phyloP scores from a whole-genome alignment of 23 red algal genomes.

The Cyanidiococcus yangmingshanensis region DNA sequence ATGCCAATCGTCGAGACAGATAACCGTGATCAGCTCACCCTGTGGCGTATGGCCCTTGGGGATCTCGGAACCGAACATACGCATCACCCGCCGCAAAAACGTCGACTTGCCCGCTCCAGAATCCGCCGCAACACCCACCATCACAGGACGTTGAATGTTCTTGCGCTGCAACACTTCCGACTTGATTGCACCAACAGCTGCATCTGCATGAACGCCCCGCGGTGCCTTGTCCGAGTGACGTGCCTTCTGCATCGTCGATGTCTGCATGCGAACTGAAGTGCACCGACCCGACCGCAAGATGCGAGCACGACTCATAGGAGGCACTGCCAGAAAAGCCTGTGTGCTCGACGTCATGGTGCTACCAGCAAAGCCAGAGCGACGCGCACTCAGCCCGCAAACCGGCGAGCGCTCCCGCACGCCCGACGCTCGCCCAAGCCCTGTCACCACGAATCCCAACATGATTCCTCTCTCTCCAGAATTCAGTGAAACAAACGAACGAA shows the following conservation, averaged over 20 bases:
- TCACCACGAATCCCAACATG: background rate
- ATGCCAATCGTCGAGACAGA: constrained; percentile 97
- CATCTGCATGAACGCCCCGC: constrained; percentile 22
- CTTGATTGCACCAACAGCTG: background rate
- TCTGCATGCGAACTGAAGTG: background rate
- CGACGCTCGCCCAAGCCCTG: background rate
- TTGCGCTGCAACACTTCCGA: constrained; percentile 52
- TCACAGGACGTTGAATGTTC: constrained; percentile 72
- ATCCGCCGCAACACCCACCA: constrained; percentile 97
- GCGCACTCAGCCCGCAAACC: background rate
- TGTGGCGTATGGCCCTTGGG: constrained; percentile 76
- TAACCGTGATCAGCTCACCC: constrained; percentile 93
- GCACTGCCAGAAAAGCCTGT: background rate
- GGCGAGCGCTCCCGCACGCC: background rate
- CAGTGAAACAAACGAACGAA: too few species aligned
- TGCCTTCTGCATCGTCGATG: constrained; percentile 9
- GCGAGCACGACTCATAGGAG: background rate
- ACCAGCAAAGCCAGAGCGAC: background rate
- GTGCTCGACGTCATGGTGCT: background rate
- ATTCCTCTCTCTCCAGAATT: background rate
- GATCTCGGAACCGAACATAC: constrained; percentile 89
- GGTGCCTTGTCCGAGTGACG: constrained; percentile 6
- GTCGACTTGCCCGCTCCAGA: constrained; percentile 92
- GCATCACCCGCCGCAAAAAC: constrained; percentile 72
- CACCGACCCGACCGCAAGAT: background rate